These are phyloP conservation scores for Blumeria graminis DNA, from an alignment of 2,329 filamentous ascomycete species.

Conservation along the genomic window DNA sequence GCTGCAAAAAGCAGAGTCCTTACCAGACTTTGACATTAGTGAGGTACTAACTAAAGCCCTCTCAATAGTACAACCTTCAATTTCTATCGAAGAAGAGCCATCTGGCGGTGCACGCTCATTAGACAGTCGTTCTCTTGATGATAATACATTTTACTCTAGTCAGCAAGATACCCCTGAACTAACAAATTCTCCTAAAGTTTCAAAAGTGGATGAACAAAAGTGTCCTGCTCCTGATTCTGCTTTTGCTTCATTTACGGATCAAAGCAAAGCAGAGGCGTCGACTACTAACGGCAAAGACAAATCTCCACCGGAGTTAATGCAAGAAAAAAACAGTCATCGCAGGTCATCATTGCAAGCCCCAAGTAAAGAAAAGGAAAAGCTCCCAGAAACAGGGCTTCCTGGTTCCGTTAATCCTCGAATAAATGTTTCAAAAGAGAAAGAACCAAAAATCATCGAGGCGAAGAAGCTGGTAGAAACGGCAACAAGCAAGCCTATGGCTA, in stretches of 20 bases:
- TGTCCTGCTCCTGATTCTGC: conserved; percentile 4
- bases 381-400: conserved; percentile 2
- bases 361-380: neutral
- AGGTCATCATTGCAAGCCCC: too few species aligned
- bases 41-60: conserved; percentile 50
- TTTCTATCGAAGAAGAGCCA: conserved; percentile 31
- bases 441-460: neutral
- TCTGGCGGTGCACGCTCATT: conserved; percentile 28
- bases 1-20: conserved; percentile 23
- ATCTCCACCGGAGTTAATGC: too few species aligned
- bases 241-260: too few species aligned
- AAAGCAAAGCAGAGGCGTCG: too few species aligned
- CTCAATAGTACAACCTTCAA: conserved; percentile 41
- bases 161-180: conserved; percentile 55
- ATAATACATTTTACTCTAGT: conserved; percentile 91
- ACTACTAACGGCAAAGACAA: too few species aligned
- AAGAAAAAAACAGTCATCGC: too few species aligned
- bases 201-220: conserved; percentile 9
- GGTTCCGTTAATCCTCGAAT: conserved; percentile 4
- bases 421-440: neutral
- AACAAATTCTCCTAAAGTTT: conserved; percentile 17
- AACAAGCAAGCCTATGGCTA: neutral
- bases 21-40: conserved; percentile 43
- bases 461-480: neutral
- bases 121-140: conserved; percentile 64